Conservation (phyloP, 495 filamentous ascomycete species). For the Cryomyces antarcticus region DNA sequence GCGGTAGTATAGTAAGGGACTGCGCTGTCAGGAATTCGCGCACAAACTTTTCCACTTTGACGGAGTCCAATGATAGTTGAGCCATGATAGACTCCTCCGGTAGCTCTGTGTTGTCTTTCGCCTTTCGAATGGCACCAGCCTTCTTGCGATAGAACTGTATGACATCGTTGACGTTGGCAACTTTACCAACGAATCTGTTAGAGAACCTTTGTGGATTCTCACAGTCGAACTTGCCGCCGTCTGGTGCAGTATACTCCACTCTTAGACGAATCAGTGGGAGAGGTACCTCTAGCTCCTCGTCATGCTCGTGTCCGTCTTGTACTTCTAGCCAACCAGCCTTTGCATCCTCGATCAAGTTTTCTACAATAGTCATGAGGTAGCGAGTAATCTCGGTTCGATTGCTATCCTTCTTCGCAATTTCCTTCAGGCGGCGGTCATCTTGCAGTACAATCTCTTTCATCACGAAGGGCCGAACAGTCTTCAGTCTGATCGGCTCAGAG, state of each 20-base stretch:
- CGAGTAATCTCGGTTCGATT: constrained; percentile 63
- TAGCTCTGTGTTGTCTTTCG: constrained; percentile 24
- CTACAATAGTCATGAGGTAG: constrained; percentile 54
- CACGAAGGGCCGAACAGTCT: constrained; percentile 77
- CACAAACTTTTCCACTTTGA: constrained; percentile 78
- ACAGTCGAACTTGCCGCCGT: constrained; percentile 69
- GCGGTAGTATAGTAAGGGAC: constrained; percentile 72
- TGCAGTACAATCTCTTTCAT: constrained; percentile 64
- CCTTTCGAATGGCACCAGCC: constrained; percentile 20
- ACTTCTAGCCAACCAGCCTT: constrained; percentile 55
- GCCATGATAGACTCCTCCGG: constrained; percentile 39
- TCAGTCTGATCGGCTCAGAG: constrained; percentile 63
- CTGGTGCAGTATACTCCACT: constrained; percentile 76
- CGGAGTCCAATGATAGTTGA: constrained; percentile 42
- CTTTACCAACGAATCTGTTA: constrained; percentile 72
- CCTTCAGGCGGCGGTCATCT: constrained; percentile 55
- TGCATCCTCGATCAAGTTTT: constrained; percentile 72
- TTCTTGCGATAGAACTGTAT: constrained; percentile 87
- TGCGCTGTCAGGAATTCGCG: constrained; percentile 67
- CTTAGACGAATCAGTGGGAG: constrained; percentile 71
- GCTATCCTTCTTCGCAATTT: constrained; percentile 56
- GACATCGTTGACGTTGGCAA: constrained; percentile 87
- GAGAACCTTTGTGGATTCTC: constrained; percentile 97
- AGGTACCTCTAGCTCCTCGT: constrained; percentile 37
- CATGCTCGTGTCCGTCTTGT: constrained; percentile 35